Conservation (phyloP, 192 early-diverging fungal genomes). For the Mortierella hygrophila region DNA sequence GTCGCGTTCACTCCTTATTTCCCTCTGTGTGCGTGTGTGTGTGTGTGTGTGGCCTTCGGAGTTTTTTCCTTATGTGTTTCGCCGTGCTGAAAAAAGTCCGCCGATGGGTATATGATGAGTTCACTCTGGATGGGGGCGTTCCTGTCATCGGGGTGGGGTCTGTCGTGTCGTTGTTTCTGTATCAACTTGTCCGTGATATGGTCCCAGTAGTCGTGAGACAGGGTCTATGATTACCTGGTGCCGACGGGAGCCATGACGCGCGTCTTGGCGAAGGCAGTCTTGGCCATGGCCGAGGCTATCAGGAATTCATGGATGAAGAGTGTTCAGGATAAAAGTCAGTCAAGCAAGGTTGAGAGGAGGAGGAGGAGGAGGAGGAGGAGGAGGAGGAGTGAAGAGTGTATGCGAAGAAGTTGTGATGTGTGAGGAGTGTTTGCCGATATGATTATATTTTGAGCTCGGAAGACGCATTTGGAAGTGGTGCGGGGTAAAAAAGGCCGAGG, state of each 20-base stretch:
- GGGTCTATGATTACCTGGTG: slow-evolving; percentile 30
- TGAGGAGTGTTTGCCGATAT: not conserved
- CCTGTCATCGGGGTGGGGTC: not conserved
- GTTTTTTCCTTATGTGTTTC: not conserved
- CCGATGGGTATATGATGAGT: not conserved
- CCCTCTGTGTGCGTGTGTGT: too few relatives aligned
- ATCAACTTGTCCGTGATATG: not conserved
- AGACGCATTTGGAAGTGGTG: slow-evolving; percentile 9
- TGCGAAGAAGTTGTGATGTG: not conserved
- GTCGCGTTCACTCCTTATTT: not conserved
- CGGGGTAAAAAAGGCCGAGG: slow-evolving; percentile 14
- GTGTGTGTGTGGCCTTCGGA: not conserved
- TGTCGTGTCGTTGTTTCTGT: not conserved
- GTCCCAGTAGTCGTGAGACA: not conserved
- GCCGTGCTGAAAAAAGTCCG: not conserved
- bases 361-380: too few relatives aligned
- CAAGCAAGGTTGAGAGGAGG: not conserved
- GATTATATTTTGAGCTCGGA: not conserved
- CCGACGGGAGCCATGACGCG: slow-evolving; percentile 52
- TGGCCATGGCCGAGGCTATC: slow-evolving; percentile 37
- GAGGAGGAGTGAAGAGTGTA: not conserved
- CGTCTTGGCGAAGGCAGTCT: slow-evolving; percentile 27
- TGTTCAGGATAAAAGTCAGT: not conserved
- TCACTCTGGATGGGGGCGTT: not conserved
- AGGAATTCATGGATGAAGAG: not conserved